Percentiles rank a stretch among this genome's conserved stretches.
These are phyloP conservation scores for Periconia sp. DNA, from an alignment of 2,329 filamentous ascomycete species.

Conservation along the genomic window DNA sequence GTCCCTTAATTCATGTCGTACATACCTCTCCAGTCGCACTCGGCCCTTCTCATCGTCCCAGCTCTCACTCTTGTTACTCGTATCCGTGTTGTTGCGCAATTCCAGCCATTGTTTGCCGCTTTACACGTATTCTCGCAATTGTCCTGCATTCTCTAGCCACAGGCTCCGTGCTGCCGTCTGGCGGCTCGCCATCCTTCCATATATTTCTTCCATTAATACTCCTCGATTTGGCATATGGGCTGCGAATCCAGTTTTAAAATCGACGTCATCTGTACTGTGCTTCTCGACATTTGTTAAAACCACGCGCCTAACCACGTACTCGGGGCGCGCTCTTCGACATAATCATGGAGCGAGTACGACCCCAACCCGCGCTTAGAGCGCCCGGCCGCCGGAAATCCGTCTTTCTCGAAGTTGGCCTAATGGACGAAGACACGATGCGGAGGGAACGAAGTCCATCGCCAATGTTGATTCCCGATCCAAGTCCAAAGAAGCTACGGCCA, in stretches of 20 bases:
- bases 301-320: too few relatives aligned
- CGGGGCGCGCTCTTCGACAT: slow-evolving; percentile 12
- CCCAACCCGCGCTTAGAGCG: slow-evolving; percentile 25
- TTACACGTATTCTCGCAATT: slow-evolving; percentile 14
- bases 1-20: neutral
- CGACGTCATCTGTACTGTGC: slow-evolving; percentile 28
- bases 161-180: slow-evolving; percentile 14
- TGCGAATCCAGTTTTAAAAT: slow-evolving; percentile 20
- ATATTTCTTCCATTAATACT: slow-evolving; percentile 14
- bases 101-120: slow-evolving; percentile 12
- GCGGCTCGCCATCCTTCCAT: slow-evolving; percentile 18
- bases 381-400: slow-evolving; percentile 38
- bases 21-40: slow-evolving; percentile 1
- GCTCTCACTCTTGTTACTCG: neutral
- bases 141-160: slow-evolving; percentile 3
- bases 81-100: neutral
- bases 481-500: slow-evolving; percentile 30
- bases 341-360: slow-evolving; percentile 35
- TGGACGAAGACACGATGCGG: slow-evolving; percentile 38
- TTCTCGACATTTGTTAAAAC: too few relatives aligned
- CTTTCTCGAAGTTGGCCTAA: slow-evolving; percentile 45
- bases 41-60: neutral
- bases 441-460: slow-evolving; percentile 38
- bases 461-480: slow-evolving; percentile 20
- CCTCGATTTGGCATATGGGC: slow-evolving; percentile 8